phyloP scores from a whole-genome alignment of 306 rosid species.

The Quillaja saponaria region DNA sequence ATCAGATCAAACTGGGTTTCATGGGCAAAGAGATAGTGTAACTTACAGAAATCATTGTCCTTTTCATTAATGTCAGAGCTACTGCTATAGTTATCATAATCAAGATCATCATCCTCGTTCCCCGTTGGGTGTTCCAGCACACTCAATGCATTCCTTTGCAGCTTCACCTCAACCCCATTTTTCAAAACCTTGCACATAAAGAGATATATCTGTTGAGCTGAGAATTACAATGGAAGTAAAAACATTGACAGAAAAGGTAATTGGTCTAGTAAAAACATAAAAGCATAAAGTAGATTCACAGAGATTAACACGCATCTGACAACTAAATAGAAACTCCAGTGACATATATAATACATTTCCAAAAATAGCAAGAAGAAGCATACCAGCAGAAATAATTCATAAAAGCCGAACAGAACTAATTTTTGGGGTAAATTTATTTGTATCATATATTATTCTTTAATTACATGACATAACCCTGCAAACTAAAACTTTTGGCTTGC shows the following conservation, averaged over 20 bases:
- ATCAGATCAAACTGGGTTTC: not conserved
- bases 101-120: constrained; percentile 48
- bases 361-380: too few species aligned
- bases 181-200: constrained; percentile 52
- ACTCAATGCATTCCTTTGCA: constrained; percentile 72
- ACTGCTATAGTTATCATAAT: constrained; percentile 56
- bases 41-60: constrained; percentile 60
- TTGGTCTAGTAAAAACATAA: not conserved
- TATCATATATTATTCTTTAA: too few species aligned
- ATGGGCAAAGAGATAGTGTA: not conserved
- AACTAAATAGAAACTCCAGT: too few species aligned
- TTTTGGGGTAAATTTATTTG: too few species aligned
- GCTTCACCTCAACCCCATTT: constrained; percentile 76
- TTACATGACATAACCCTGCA: too few species aligned
- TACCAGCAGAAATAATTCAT: too few species aligned
- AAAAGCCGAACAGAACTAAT: too few species aligned
- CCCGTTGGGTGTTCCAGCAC: constrained; percentile 76
- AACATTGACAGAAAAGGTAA: not conserved
- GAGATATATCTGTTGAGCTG: too few species aligned
- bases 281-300: not conserved
- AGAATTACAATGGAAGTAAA: not conserved
- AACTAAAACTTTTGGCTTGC: too few species aligned
- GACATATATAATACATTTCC: too few species aligned
- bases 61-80: constrained; percentile 61
- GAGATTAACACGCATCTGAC: too few species aligned